phyloP scores from a whole-genome alignment of 2,329 filamentous ascomycete species.

The Albifimbria verrucaria region DNA sequence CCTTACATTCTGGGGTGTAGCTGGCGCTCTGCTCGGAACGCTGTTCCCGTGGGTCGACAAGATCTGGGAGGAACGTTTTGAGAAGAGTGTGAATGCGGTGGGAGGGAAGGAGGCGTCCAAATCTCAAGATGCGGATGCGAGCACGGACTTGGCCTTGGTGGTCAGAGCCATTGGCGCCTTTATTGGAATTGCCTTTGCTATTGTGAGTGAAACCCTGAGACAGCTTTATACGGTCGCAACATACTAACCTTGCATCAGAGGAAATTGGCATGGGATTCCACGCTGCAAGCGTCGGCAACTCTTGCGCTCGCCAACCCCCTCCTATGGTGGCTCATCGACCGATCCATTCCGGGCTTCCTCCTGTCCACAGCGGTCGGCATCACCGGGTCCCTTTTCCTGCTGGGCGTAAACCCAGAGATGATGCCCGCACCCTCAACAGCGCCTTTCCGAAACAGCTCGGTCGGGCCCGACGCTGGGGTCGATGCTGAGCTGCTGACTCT shows the following conservation, averaged over 20 bases:
- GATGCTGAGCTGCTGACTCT: slow-evolving; percentile 20
- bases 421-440: slow-evolving; percentile 62
- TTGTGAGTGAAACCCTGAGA: slow-evolving; percentile 62
- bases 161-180: slow-evolving; percentile 58
- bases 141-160: slow-evolving; percentile 70
- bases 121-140: slow-evolving; percentile 31
- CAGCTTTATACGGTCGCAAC: neutral
- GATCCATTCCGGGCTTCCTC: slow-evolving; percentile 78
- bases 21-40: slow-evolving; percentile 73
- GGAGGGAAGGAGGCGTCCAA: slow-evolving; percentile 23
- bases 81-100: slow-evolving; percentile 27
- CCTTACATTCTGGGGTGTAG: slow-evolving; percentile 75
- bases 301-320: slow-evolving; percentile 89
- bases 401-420: slow-evolving; percentile 74
- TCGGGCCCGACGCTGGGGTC: slow-evolving; percentile 7
- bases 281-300: slow-evolving; percentile 86
- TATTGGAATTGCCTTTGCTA: slow-evolving; percentile 61
- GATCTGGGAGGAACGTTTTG: slow-evolving; percentile 60
- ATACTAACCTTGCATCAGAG: slow-evolving; percentile 51
- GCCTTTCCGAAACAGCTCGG: slow-evolving; percentile 19
- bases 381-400: slow-evolving; percentile 68
- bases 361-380: slow-evolving; percentile 73
- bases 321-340: slow-evolving; percentile 94
- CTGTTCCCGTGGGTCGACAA: slow-evolving; percentile 81
- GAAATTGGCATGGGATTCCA: slow-evolving; percentile 88